Conservation (phyloP, 225 moss, liverwort and hornwort species). For the Climacium dendroides region DNA sequence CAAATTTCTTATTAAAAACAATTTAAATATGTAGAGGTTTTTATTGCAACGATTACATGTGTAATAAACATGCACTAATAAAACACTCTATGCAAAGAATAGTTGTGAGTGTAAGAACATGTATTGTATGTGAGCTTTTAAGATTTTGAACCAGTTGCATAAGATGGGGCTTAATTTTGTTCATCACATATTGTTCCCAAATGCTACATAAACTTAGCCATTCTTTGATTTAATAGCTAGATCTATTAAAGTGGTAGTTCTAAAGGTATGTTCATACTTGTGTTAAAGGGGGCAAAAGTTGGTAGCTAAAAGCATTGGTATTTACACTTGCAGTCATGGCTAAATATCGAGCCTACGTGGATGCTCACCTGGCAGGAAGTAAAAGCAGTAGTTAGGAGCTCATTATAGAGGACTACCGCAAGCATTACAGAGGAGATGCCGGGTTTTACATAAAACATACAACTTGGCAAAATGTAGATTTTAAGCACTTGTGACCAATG, state of each 20-base stretch:
- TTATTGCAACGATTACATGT: neutral
- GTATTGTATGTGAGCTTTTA: neutral
- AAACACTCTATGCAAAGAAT: neutral
- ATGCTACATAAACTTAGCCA: neutral
- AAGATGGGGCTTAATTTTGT: rapidly evolving
- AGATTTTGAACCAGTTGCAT: neutral
- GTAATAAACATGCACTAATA: neutral
- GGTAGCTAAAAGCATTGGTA: no score
- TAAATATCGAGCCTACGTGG: no score
- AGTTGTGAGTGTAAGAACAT: rapidly evolving
- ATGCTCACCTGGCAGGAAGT: no score
- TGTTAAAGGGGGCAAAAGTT: no score
- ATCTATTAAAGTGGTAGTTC: neutral
- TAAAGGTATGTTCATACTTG: no score
- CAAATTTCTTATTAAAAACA: neutral
- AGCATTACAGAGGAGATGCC: no score
- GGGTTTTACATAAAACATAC: no score
- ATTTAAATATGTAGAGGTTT: neutral
- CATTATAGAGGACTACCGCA: no score
- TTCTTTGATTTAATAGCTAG: neutral
- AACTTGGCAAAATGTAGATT: no score
- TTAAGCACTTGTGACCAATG: no score
- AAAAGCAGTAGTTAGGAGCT: no score
- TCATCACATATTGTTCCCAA: neutral
- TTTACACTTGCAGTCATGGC: no score